Conservation (phyloP, 2,329 filamentous ascomycete species). For the Aspergillus amoenus region DNA sequence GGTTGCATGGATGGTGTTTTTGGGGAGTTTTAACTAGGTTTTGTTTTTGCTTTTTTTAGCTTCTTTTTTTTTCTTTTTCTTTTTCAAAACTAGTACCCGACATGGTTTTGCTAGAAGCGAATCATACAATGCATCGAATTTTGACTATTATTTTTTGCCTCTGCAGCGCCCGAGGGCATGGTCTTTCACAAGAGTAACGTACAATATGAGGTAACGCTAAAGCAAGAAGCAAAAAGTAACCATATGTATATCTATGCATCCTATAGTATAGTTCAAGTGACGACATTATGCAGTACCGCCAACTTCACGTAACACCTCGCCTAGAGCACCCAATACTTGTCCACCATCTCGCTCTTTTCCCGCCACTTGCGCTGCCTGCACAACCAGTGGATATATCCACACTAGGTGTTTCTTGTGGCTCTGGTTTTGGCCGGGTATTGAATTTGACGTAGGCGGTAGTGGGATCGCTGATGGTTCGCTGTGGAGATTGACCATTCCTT, state of each 20-base stretch:
- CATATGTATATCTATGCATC: not conserved
- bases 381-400: slow-evolving; percentile 72
- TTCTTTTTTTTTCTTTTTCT: not conserved
- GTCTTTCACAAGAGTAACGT: not conserved
- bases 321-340: slow-evolving; percentile 49
- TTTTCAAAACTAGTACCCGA: not conserved
- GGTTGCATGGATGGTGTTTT: slow-evolving; percentile 4
- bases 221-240: not conserved
- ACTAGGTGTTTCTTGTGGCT: slow-evolving; percentile 71
- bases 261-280: not conserved
- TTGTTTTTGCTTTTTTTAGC: not conserved
- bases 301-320: slow-evolving; percentile 62
- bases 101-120: not conserved
- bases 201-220: not conserved
- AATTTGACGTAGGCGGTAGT: slow-evolving; percentile 32
- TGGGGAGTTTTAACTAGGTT: not conserved
- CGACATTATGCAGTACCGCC: slow-evolving; percentile 36
- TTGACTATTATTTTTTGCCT: not conserved
- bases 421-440: slow-evolving; percentile 45
- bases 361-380: slow-evolving; percentile 38
- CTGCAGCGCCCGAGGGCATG: not conserved
- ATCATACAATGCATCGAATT: not conserved
- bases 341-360: slow-evolving; percentile 41
- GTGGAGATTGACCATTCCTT: slow-evolving; percentile 63
- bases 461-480: slow-evolving; percentile 72